phyloP scores from a whole-genome alignment of 345 rosid genomes.

The Salix arbutifolia region DNA sequence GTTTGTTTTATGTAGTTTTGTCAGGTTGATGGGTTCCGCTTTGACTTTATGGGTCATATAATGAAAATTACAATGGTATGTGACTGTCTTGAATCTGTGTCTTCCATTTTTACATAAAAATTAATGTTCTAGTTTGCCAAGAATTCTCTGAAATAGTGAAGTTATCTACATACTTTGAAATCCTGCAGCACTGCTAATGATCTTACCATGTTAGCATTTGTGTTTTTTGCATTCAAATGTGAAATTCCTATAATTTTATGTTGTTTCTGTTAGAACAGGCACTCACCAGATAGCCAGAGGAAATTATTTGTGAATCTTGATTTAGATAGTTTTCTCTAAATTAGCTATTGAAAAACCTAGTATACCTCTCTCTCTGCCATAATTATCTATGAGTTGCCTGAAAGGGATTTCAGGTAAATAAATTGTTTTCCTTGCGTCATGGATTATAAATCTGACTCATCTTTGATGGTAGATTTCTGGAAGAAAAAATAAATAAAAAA shows the following conservation, averaged over 20 bases:
- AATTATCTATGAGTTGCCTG: too few relatives aligned
- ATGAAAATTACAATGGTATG: constrained; percentile 43
- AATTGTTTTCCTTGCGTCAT: too few relatives aligned
- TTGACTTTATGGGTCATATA: constrained; percentile 97
- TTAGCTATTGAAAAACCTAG: too few relatives aligned
- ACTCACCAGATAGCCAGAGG: constrained; percentile 76
- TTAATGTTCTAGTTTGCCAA: background rate
- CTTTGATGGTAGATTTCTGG: too few relatives aligned
- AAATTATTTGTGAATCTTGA: constrained; percentile 68
- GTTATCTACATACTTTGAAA: constrained; percentile 7
- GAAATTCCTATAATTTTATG: constrained; percentile 12
- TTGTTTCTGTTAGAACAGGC: constrained; percentile 46
- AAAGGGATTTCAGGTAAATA: too few relatives aligned
- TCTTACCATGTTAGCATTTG: background rate
- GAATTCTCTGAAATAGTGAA: background rate
- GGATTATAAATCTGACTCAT: too few relatives aligned
- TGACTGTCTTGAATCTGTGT: constrained; percentile 10
- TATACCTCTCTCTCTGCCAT: too few relatives aligned
- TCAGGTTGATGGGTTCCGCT: constrained; percentile 95
- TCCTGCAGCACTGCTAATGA: background rate
- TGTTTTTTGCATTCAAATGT: background rate
- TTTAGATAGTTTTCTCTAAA: constrained; percentile 33
- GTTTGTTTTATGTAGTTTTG: constrained; percentile 18
- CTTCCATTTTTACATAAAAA: background rate
- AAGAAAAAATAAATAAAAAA: too few relatives aligned